Conservation (phyloP, 164 flowering plant genomes). For the Berberis thunbergii region DNA sequence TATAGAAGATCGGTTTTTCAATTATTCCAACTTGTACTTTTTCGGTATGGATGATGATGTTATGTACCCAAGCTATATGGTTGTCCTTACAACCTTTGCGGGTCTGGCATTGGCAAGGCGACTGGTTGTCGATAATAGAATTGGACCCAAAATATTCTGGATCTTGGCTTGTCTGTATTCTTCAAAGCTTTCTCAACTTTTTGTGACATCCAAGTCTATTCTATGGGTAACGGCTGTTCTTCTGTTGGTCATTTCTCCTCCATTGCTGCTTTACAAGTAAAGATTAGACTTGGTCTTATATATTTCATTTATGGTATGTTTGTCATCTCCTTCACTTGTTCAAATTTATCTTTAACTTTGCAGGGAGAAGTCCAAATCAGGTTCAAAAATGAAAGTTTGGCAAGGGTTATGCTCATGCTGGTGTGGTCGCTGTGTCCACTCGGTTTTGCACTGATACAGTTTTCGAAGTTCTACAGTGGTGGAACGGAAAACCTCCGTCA, state of each 20-base stretch:
- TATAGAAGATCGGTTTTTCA: conserved; percentile 79
- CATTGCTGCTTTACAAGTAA: conserved; percentile 97
- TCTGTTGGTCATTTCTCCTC: conserved; percentile 83
- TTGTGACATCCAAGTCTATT: conserved; percentile 72
- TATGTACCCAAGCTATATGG: conserved; percentile 98
- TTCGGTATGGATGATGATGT: conserved; percentile 91
- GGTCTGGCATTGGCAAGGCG: conserved; percentile 84
- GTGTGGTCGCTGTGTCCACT: conserved; percentile 70
- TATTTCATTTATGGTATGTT: background rate
- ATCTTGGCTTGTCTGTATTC: conserved; percentile 71
- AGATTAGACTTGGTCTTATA: conserved; percentile 5
- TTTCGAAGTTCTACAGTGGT: conserved; percentile 96
- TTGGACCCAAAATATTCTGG: conserved; percentile 84
- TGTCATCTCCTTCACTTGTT: background rate
- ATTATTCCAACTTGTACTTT: conserved; percentile 67
- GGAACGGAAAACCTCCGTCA: conserved; percentile 91
- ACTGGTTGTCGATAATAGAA: conserved; percentile 62
- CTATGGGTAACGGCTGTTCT: conserved; percentile 82
- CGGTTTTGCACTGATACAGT: conserved; percentile 93
- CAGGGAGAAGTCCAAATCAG: conserved; percentile 73
- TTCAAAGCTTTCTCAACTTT: conserved; percentile 81
- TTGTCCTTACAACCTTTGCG: conserved; percentile 61
- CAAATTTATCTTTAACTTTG: conserved; percentile 8
- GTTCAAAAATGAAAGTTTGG: conserved; percentile 84
- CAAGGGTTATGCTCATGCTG: conserved; percentile 93